These are phyloP conservation scores for Neurospora africana DNA, from an alignment of 495 filamentous ascomycete genomes.

Conservation along the genomic window DNA sequence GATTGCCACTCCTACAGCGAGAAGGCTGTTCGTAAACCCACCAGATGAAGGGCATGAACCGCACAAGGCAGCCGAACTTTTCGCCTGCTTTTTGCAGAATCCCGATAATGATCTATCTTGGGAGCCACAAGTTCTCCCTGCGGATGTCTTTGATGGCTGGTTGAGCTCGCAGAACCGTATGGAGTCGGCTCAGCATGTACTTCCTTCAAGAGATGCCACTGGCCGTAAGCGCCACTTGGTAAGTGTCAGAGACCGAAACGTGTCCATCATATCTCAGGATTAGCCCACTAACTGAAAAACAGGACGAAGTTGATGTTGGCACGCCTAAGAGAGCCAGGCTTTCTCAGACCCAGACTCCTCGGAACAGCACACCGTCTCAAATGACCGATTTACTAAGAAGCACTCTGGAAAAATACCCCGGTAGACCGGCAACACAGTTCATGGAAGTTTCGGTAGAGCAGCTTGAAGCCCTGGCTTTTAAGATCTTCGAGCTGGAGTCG, in stretches of 20 bases:
- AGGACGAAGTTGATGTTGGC: constrained; percentile 25
- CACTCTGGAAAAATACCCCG: constrained; percentile 6
- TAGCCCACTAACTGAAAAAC: neutral
- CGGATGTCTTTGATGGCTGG: constrained; percentile 27
- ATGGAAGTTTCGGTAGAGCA: constrained; percentile 24
- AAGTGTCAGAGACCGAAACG: constrained; percentile 7
- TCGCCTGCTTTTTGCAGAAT: constrained; percentile 24
- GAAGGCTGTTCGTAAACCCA: constrained; percentile 20
- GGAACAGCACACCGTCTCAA: constrained; percentile 2
- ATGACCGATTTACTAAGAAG: constrained; percentile 19
- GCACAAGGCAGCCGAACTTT: constrained; percentile 24
- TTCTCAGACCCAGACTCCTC: constrained; percentile 4
- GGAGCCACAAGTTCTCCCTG: constrained; percentile 25
- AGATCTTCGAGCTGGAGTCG: constrained; percentile 23
- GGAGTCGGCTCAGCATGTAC: neutral
- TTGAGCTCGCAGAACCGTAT: constrained; percentile 9
- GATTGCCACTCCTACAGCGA: constrained; percentile 13
- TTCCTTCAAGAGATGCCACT: constrained; percentile 6
- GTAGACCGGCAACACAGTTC: neutral
- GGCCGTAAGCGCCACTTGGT: constrained; percentile 30
- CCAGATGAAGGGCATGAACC: constrained; percentile 20
- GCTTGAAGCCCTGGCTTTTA: constrained; percentile 25
- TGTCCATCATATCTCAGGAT: constrained; percentile 2
- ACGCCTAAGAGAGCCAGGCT: constrained; percentile 14
- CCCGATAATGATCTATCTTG: constrained; percentile 23